phyloP scores from a whole-genome alignment of 768 basidiomycete species.

The Amanita muscaria region DNA sequence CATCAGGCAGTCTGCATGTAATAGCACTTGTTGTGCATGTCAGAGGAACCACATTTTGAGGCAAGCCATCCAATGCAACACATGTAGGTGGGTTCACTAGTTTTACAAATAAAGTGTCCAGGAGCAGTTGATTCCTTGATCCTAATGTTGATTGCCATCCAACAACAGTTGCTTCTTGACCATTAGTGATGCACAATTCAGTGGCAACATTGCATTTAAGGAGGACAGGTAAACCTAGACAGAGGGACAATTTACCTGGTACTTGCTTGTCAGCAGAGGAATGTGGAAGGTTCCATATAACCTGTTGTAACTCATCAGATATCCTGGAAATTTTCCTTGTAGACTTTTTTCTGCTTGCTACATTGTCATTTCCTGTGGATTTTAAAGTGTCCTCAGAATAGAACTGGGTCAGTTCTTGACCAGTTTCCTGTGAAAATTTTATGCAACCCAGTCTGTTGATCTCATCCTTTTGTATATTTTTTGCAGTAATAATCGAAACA shows the following conservation, averaged over 20 bases:
- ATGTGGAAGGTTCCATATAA: conserved; percentile 9
- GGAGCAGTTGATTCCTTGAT: conserved; percentile 9
- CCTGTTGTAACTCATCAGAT: background rate
- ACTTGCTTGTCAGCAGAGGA: background rate
- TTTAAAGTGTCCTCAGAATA: conserved; percentile 18
- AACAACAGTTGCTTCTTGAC: conserved; percentile 19
- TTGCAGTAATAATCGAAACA: conserved; percentile 25
- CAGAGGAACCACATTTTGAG: conserved; percentile 24
- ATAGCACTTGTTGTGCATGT: conserved; percentile 6
- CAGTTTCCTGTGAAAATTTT: conserved; percentile 23
- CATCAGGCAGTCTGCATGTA: conserved; percentile 12
- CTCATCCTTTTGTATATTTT: conserved; percentile 22
- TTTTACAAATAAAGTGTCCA: conserved; percentile 23
- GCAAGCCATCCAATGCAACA: conserved; percentile 18
- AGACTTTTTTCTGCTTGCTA: background rate
- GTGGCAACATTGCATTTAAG: conserved; percentile 21
- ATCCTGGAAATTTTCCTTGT: background rate
- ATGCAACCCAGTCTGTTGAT: conserved; percentile 20
- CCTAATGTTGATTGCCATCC: conserved; percentile 17
- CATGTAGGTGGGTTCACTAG: conserved; percentile 16
- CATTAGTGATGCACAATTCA: conserved; percentile 23
- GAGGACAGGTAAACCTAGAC: conserved; percentile 23
- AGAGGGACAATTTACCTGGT: conserved; percentile 12
- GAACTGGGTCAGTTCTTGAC: conserved; percentile 19
- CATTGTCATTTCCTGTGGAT: background rate